Percentiles rank a stretch among this genome's conserved stretches.
Conservation (phyloP, 2,329 filamentous ascomycete species). For the Ophiostoma himal-ulmi region DNA sequence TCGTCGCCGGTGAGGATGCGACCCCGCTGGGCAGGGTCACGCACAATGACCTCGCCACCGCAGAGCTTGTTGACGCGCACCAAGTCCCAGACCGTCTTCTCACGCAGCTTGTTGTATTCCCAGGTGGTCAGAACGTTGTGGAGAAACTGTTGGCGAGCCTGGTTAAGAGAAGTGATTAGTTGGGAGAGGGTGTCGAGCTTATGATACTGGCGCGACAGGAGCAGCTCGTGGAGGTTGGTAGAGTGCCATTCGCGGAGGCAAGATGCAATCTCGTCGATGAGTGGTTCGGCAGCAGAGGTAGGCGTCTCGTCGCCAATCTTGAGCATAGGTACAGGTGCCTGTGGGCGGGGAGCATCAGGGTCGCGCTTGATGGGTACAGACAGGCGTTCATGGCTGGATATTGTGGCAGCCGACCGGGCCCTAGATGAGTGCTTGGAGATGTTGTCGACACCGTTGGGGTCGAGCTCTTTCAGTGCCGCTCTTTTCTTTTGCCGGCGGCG, state of each 20-base stretch:
- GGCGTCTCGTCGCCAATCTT: conserved; percentile 97
- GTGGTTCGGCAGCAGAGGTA: conserved; percentile 77
- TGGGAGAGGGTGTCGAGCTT: conserved; percentile 74
- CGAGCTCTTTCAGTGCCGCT: conserved; percentile 25
- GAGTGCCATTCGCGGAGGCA: conserved; percentile 98
- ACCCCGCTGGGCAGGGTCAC: conserved; percentile 76
- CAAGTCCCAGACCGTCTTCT: conserved; percentile 92
- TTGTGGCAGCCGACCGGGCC: conserved; percentile 15
- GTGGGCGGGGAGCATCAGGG: conserved; percentile 65
- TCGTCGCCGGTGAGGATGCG: conserved; percentile 87
- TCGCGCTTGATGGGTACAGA: conserved; percentile 53
- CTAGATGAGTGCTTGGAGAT: conserved; percentile 12
- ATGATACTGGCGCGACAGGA: conserved; percentile 75
- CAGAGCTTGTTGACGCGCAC: conserved; percentile 92
- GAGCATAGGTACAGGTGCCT: conserved; percentile 91
- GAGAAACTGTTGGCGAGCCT: conserved; percentile 79
- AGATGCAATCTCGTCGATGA: conserved; percentile 96
- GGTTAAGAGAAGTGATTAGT: conserved; percentile 76
- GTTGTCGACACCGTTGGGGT: conserved; percentile 21
- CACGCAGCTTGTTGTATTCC: conserved; percentile 73
- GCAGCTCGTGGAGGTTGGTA: conserved; percentile 86
- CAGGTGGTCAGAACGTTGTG: conserved; percentile 87
- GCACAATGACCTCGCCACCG: conserved; percentile 87
- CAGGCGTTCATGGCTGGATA: conserved; percentile 37
- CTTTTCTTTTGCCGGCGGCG: conserved; percentile 35